Evolutionary conservation across 768 basidiomycete genomes (phyloP).

Genomic region (Xerocomus spinulosus): DNA sequence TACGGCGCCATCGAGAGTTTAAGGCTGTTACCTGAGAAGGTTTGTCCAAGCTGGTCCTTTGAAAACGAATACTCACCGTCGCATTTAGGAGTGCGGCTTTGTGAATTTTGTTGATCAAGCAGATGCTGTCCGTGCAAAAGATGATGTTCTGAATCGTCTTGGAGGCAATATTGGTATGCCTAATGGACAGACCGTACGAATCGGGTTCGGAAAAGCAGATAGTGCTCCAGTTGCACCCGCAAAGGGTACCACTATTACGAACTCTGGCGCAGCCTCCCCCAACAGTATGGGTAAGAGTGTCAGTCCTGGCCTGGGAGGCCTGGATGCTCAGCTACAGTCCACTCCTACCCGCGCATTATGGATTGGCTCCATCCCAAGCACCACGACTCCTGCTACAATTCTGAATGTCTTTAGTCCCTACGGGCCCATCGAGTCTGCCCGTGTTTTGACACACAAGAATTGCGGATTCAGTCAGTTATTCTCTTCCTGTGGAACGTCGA

Average conservation of each 20-base stretch:
- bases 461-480: constrained; percentile 76
- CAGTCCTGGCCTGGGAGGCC: constrained; percentile 55
- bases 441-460: constrained; percentile 96
- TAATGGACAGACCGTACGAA: constrained; percentile 92
- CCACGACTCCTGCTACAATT: constrained; percentile 91
- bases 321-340: constrained; percentile 85
- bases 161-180: constrained; percentile 93
- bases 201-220: constrained; percentile 97
- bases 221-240: constrained; percentile 90
- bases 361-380: constrained; percentile 96
- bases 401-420: constrained; percentile 96
- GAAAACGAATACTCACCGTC: constrained; percentile 15
- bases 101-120: constrained; percentile 96
- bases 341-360: constrained; percentile 93
- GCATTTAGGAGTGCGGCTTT: constrained; percentile 88
- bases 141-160: constrained; percentile 93
- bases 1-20: constrained; percentile 98
- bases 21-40: constrained; percentile 95
- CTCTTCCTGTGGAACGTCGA: not conserved
- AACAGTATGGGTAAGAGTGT: constrained; percentile 46
- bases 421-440: constrained; percentile 94
- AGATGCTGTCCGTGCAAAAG: constrained; percentile 96
- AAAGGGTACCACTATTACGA: constrained; percentile 62
- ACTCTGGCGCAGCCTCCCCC: constrained; percentile 63
- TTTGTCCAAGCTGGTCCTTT: constrained; percentile 26